phyloP scores from a whole-genome alignment of 2,329 filamentous ascomycete genomes.

The Achaetomium macrosporum region DNA sequence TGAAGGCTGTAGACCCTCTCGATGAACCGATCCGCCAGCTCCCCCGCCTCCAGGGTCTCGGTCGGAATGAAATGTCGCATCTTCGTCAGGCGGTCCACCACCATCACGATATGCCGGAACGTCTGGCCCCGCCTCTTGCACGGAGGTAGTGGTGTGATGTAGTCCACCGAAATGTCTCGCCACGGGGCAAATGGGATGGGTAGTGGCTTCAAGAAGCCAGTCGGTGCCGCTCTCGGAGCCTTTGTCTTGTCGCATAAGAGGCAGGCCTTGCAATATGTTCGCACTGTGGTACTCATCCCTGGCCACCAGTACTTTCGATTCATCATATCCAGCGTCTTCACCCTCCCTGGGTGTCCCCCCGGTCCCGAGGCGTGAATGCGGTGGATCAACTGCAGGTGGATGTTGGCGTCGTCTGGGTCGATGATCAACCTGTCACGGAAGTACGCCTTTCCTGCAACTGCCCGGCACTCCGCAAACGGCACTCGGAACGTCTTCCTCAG shows the following conservation, averaged over 20 bases:
- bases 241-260: background rate
- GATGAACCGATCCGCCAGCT: background rate
- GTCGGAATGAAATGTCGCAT: background rate
- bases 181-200: background rate
- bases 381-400: background rate
- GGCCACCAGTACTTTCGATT: background rate
- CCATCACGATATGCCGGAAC: background rate
- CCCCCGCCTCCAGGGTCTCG: background rate
- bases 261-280: background rate
- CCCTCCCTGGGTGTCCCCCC: background rate
- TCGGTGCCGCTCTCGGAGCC: too few relatives aligned
- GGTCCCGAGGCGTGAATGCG: background rate
- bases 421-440: background rate
- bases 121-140: background rate
- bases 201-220: background rate
- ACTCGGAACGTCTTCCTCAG: background rate
- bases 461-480: background rate
- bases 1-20: background rate
- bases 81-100: background rate
- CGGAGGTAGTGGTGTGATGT: background rate
- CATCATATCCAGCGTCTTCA: background rate
- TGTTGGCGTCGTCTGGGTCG: background rate
- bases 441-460: background rate
- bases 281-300: background rate
- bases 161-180: background rate